Evolutionary conservation across 106 monocot species (phyloP), one percentile per base, ranked within the genome.

Genomic region (Dioscorea alata): DNA sequence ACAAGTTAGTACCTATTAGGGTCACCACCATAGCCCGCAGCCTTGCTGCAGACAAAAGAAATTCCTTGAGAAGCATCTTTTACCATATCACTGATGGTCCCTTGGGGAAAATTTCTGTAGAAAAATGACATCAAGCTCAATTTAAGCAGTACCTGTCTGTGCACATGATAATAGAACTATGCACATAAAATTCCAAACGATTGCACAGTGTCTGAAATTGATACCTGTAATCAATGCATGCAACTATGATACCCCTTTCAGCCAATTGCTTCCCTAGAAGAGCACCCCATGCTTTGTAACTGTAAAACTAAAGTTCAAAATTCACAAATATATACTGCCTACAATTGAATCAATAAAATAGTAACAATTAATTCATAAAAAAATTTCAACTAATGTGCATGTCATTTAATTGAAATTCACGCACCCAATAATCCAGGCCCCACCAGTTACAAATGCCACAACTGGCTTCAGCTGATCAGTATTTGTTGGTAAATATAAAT

Each of bases 391-490:
- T 32, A 16, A 4, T 19, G 54, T 54, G 14, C 7, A 32, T 9
- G 15, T 62, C 32, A 22, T n/a, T 7, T 2, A 9, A n/a, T 20
- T 54, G 14, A 69, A 64, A 49, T 59, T n/a, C 66, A 84, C 86
- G 75, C 54, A 93, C 99, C 99, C 99, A 71, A 99, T 99, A 53
- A 99, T 99, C 99, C 99, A 99, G 4, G 99, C 99, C 75, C 99
- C 99, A 57, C 99, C 99, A 65, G 93, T 99, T 22, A 99, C 80
- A 88, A 99, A 99, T 71, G 83, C 85, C 49, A 93, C 89, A 58
- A 90, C 99, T 73, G 99, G 99, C 54, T 78, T 87, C 22, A 60
- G 57, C 18, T 76, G 87, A 78, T 62, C 33, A 13, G 9, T 70
- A 57, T 79, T 73, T 42, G 24, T 67, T 20, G 99, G 99, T 74